Evolutionary conservation across 345 rosid species (phyloP), one percentile per base, ranked within the genome.

Genomic region (Populus simonii): DNA sequence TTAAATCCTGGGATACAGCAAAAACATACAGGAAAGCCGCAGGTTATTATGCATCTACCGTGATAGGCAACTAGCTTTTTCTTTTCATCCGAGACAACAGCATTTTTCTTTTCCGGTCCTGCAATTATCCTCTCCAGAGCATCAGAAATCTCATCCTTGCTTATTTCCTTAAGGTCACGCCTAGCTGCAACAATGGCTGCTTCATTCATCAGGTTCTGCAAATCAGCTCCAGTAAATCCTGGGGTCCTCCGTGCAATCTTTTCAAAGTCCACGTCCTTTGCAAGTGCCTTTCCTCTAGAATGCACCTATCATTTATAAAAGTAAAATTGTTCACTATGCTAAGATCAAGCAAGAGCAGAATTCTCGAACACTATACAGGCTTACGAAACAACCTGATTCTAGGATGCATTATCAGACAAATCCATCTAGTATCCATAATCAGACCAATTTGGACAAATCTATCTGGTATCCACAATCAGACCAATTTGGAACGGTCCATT

Each of bases 71-170:
- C 99, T 76, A 96, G 80, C 81, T 88, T 93, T 85, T 92, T 93
- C 88, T 93, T 96, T 78, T 92, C 97, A 0, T 93, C 99, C 5
- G 98, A 90, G 77, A 96, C 97, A 22, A 96, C 98, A 31, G 97
- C 98, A 79, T 93, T 96, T 80, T 96, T 96, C 91, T 93, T 96
- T 87, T 96, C 99, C 8, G 99, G 99, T 74, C 99, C 98, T 41
- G 98, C 99, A 84, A 93, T 96, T 73, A 96, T 96, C 84, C 99
- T 90, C 87, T 96, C 99, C 25, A 93, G 86, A 67, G 98, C 99
- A 91, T 96, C 99, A 1, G 97, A 88, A 74, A 96, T 96, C 85
- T 93, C 99, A 62, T 96, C 99, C 72, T 96, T 93, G 87, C 98
- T 96, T 71, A 96, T 93, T 85, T 96, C 98, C 91, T 96, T 96